Conservation (phyloP, 352 stramenopile species). For the Phytophthora aleatoria region DNA sequence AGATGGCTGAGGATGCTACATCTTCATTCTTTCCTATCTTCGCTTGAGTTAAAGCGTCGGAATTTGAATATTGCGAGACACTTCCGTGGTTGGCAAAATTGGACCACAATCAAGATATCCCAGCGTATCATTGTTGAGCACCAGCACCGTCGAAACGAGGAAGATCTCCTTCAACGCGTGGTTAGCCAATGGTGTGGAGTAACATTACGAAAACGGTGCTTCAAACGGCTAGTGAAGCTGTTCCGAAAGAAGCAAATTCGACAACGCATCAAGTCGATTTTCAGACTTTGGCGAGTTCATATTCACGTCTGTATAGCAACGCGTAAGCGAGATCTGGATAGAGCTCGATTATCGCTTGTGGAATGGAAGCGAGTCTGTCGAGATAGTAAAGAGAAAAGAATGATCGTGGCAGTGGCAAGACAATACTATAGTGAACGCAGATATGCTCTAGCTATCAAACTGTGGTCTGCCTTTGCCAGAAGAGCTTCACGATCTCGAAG, state of each 20-base stretch:
- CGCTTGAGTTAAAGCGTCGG: slow-evolving; percentile 5
- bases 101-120: slow-evolving; percentile 2
- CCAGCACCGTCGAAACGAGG: slow-evolving; percentile 1
- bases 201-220: slow-evolving; percentile 39
- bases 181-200: slow-evolving; percentile 35
- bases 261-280: slow-evolving; percentile 8
- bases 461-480: slow-evolving; percentile 15
- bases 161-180: slow-evolving; percentile 10
- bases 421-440: slow-evolving; percentile 28
- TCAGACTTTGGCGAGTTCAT: slow-evolving; percentile 27
- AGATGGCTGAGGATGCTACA: slow-evolving; percentile 20
- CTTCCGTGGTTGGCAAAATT: slow-evolving; percentile 24
- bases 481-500: slow-evolving; percentile 3
- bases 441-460: slow-evolving; percentile 19
- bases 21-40: slow-evolving; percentile 6
- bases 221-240: slow-evolving; percentile 43
- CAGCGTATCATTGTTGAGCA: slow-evolving; percentile 8
- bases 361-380: slow-evolving; percentile 23
- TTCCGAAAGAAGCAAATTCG: slow-evolving; percentile 47
- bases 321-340: slow-evolving; percentile 12
- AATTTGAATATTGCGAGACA: slow-evolving; percentile 13
- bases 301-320: slow-evolving; percentile 9
- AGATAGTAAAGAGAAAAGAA: slow-evolving; percentile 6
- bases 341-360: slow-evolving; percentile 11
- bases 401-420: slow-evolving; percentile 2